A percentile compares a stretch with the other conserved stretches of the same genome.
These are phyloP conservation scores for Zygoascus meyerae DNA, from an alignment of 1,139 yeast genomes.

Conservation along the genomic window DNA sequence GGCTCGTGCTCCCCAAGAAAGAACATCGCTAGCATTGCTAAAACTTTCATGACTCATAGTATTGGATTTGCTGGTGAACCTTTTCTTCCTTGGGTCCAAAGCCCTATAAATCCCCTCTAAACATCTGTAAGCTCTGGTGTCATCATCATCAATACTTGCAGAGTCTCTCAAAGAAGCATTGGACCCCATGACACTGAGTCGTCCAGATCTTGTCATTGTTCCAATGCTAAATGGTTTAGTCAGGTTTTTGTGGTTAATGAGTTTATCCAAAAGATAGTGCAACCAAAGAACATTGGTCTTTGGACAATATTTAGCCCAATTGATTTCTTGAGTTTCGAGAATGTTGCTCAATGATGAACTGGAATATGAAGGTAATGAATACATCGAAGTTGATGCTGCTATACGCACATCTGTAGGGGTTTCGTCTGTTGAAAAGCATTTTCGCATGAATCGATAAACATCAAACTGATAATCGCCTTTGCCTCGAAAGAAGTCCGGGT, in stretches of 20 bases:
- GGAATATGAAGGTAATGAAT: slow-evolving; percentile 8
- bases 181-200: slow-evolving; percentile 24
- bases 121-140: slow-evolving; percentile 24
- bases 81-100: slow-evolving; percentile 35
- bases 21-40: slow-evolving; percentile 26
- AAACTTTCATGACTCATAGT: slow-evolving; percentile 23
- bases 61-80: slow-evolving; percentile 20
- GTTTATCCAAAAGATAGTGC: slow-evolving; percentile 41
- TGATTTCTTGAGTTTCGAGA: slow-evolving; percentile 20
- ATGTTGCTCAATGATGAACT: slow-evolving; percentile 1
- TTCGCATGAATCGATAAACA: slow-evolving; percentile 45
- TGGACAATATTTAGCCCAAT: slow-evolving; percentile 42
- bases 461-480: slow-evolving; percentile 50
- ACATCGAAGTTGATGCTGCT: neutral
- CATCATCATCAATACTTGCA: slow-evolving; percentile 21
- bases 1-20: slow-evolving; percentile 28
- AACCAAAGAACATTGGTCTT: slow-evolving; percentile 47
- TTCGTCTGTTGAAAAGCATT: slow-evolving; percentile 17
- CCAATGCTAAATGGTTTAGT: slow-evolving; percentile 13
- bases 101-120: slow-evolving; percentile 29
- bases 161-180: slow-evolving; percentile 13
- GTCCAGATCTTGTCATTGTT: slow-evolving; percentile 23
- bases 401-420: neutral
- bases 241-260: slow-evolving; percentile 38
- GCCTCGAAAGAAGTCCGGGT: slow-evolving; percentile 48